Evolutionary conservation across 2,329 filamentous ascomycete species (phyloP).

Genomic region (Penicillium fuscoglaucum): DNA sequence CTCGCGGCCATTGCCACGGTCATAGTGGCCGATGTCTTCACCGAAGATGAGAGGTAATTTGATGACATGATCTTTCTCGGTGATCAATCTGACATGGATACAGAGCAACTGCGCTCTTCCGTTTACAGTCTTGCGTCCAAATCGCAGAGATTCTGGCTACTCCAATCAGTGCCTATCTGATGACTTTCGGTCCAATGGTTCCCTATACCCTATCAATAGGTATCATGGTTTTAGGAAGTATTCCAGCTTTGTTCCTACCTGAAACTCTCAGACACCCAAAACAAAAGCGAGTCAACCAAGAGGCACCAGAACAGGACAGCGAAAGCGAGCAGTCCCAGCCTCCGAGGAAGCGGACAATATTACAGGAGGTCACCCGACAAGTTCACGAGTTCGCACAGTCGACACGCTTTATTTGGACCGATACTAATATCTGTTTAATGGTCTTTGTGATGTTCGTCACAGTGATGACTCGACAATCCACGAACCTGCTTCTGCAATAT

Average conservation of each 20-base stretch:
- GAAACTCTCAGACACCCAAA: conserved; percentile 26
- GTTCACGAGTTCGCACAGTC: conserved; percentile 24
- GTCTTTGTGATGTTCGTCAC: conserved; percentile 27
- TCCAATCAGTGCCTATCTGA: conserved; percentile 32
- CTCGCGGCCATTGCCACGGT: conserved; percentile 22
- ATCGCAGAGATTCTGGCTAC: conserved; percentile 30
- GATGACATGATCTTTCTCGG: not conserved
- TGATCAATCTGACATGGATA: conserved; percentile 1
- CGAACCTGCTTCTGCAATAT: conserved; percentile 31
- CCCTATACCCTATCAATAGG: conserved; percentile 23
- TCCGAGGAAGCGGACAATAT: conserved; percentile 7
- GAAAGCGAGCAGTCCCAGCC: not conserved
- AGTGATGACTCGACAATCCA: conserved; percentile 24
- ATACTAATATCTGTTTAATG: conserved; percentile 23
- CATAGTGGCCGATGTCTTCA: conserved; percentile 31
- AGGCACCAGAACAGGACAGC: not conserved
- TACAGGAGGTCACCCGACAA: conserved; percentile 14
- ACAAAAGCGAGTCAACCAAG: conserved; percentile 3
- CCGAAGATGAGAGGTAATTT: conserved; percentile 31
- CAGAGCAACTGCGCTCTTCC: conserved; percentile 29
- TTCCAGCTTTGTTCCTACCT: conserved; percentile 19
- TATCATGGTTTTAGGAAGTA: conserved; percentile 12
- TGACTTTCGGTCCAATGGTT: conserved; percentile 25
- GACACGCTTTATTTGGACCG: conserved; percentile 27
- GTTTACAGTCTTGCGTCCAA: conserved; percentile 21